Percentiles rank a stretch among this genome's conserved stretches.
These are phyloP conservation scores for Blastocystis sp. DNA, from an alignment of 352 stramenopile species.

Conservation along the genomic window DNA sequence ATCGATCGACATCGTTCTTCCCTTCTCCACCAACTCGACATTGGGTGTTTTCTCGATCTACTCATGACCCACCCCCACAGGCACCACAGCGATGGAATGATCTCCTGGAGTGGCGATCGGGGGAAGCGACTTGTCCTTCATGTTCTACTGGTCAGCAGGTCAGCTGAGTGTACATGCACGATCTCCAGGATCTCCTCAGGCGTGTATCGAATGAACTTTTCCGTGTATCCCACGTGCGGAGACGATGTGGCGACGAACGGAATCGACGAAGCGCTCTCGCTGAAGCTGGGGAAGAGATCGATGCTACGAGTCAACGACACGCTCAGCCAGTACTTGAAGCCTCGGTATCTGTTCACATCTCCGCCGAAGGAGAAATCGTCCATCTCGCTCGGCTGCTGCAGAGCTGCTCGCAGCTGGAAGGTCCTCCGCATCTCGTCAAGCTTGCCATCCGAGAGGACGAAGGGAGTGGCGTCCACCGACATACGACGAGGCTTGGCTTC, in stretches of 20 bases:
- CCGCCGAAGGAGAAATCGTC: background rate
- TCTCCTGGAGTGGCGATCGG: conserved; percentile 44
- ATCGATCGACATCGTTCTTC: conserved; percentile 61
- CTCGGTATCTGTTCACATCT: background rate
- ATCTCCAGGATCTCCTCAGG: conserved; percentile 26
- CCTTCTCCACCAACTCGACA: conserved; percentile 48
- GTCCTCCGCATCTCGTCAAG: background rate
- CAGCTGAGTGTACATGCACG: background rate
- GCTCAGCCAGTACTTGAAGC: background rate
- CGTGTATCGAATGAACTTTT: background rate
- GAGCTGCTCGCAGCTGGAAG: background rate
- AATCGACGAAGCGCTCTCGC: background rate
- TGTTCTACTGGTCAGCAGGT: background rate
- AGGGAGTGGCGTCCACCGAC: background rate
- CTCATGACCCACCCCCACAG: background rate
- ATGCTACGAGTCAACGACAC: background rate
- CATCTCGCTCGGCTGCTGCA: background rate
- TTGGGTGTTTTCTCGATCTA: conserved; percentile 14
- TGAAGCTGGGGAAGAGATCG: background rate
- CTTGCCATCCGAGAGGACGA: background rate
- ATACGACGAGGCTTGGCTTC: background rate
- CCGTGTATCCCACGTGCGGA: background rate
- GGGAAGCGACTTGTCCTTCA: conserved; percentile 8
- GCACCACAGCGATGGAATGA: background rate
- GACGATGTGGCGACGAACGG: background rate